These are phyloP conservation scores for Sugiyamaella paludigena DNA, from an alignment of 1,139 yeast genomes.

Conservation along the genomic window DNA sequence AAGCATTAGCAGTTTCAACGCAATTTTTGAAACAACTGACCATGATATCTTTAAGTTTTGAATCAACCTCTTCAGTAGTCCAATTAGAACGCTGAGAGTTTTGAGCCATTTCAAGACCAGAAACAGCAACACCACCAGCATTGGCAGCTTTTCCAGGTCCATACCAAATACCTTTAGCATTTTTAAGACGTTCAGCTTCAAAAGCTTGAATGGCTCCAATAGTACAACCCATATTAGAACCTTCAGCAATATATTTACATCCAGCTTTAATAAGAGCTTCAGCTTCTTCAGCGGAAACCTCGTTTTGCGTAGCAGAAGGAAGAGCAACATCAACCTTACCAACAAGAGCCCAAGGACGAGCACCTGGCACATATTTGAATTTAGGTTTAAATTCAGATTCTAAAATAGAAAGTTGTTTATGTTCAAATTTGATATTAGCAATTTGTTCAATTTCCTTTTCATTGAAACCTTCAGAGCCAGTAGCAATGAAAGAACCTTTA, in stretches of 20 bases:
- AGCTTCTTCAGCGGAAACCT: constrained; percentile 96
- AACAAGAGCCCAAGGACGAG: constrained; percentile 93
- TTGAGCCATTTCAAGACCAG: constrained; percentile 99
- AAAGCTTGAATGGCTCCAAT: constrained; percentile 94
- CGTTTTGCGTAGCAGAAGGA: constrained; percentile 98
- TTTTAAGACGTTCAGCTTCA: constrained; percentile 75
- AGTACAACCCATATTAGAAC: constrained; percentile 99
- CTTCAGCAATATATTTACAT: constrained; percentile 93
- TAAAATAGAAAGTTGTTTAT: constrained; percentile 73
- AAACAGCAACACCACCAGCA: constrained; percentile 99
- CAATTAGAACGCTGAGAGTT: constrained; percentile 91
- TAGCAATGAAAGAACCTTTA: constrained; percentile 72
- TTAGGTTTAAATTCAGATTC: constrained; percentile 51
- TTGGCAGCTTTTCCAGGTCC: constrained; percentile 99
- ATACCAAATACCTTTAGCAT: constrained; percentile 75
- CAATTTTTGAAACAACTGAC: constrained; percentile 90
- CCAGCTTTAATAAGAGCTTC: constrained; percentile 90
- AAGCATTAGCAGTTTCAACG: constrained; percentile 79
- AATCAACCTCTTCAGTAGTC: constrained; percentile 87
- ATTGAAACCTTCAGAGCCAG: constrained; percentile 67
- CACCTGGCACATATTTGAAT: constrained; percentile 80
- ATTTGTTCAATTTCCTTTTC: constrained; percentile 73
- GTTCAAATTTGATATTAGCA: constrained; percentile 76
- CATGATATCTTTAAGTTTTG: constrained; percentile 87
- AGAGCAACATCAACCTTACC: constrained; percentile 93